Evolutionary conservation across 2,329 filamentous ascomycete genomes (phyloP).

Genomic region (Cladosporium sp.): DNA sequence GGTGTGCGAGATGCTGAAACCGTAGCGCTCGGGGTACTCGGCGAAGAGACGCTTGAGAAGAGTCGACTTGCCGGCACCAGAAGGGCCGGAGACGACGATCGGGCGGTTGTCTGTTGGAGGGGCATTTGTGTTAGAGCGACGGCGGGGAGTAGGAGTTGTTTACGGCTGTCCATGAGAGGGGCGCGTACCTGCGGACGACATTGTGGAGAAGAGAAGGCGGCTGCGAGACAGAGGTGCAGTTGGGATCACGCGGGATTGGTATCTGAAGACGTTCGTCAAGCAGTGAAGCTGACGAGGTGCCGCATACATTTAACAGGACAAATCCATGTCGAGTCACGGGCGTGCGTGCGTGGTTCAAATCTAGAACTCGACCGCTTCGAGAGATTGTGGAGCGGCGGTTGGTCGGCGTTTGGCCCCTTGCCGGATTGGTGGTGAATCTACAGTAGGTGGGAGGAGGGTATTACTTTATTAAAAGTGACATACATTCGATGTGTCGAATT

Average conservation of each 20-base stretch:
- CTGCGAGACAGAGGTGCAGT: conserved; percentile 1
- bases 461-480: too few species aligned
- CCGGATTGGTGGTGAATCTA: too few species aligned
- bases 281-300: conserved; percentile 19
- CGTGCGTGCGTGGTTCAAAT: neutral
- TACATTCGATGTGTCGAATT: too few species aligned
- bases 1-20: conserved; percentile 61
- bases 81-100: conserved; percentile 74
- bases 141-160: conserved; percentile 1
- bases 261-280: conserved; percentile 15
- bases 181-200: conserved; percentile 18
- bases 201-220: conserved; percentile 14
- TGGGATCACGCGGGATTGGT: neutral
- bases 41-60: conserved; percentile 69
- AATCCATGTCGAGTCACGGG: neutral
- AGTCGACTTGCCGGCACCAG: conserved; percentile 76
- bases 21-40: conserved; percentile 62
- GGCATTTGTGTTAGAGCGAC: conserved; percentile 11
- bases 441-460: too few species aligned
- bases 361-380: neutral
- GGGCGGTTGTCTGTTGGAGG: conserved; percentile 36
- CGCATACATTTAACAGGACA: conserved; percentile 3
- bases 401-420: neutral
- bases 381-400: neutral
- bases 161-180: neutral